Base-by-base conservation (phyloP, 2,329 filamentous ascomycete genomes). In the Fusarium sp. region DNA sequence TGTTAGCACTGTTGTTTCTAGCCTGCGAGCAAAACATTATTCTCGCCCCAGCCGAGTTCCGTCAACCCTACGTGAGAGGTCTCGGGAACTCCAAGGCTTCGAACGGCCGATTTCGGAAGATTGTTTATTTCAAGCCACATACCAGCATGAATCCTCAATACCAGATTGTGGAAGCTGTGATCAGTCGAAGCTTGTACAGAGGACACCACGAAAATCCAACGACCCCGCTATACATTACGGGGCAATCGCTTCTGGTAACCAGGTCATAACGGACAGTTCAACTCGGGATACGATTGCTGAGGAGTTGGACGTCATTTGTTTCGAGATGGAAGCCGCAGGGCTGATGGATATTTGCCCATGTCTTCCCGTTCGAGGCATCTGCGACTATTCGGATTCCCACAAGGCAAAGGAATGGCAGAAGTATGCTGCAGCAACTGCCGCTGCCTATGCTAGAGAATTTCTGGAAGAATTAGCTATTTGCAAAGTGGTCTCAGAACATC, bases 321-420 rank as follows among this genome's bases (percentile, higher is more conserved):
- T 79, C 16, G 75, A 80, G 25, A 79, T 76, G 77, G 77, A 79
- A 18, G 75, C 75, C 1, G 77, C 78, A 0, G 77, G 78, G 0
- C 7, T 78, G 0, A 71, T 75, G 69, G 72, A 74, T 16, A 49
- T 73, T 1, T 72, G 80, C 4, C 77, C 77, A 0, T 82, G 78
- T 25, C 60, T 83, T 0, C 73, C 79, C 0, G 78, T 83, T 20
- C 76, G 80, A 14, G 81, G 80, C 0, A 81, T 83, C 0, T 83
- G 77, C 24, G 79, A 82, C 45, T 83, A 82, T 81, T 60, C 59
- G 0, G 59, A 62, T 13, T 34, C 59, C 0, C 59, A 62, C 18
- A 62, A 62, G 13, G 20, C 27, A 2, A 60, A 62, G 5, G 25
- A 42, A 7, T 62, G 47, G 46, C 59, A 62, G 16, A n/a, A 20